Base-by-base conservation (phyloP, 2,329 filamentous ascomycete genomes). In the Gnomoniopsis sp. region DNA sequence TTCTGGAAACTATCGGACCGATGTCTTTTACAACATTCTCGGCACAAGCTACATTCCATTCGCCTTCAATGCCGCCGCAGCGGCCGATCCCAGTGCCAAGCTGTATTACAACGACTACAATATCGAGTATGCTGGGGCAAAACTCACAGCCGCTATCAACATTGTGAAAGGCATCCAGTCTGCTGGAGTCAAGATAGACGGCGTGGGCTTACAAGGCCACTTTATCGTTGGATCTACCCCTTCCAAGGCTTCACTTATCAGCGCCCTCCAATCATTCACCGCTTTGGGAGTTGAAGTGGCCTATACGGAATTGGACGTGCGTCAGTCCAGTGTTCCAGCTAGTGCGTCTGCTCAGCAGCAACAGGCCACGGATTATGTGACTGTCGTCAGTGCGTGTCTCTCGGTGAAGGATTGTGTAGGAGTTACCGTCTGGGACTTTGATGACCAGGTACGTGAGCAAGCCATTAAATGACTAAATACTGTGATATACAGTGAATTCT, bases 201-300 rank as follows among this genome's bases (percentile, higher is more conserved):
- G 85, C 55, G 77, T 88, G 4, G 85, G 86, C 17, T 74, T 87
- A 65, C 84, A 88, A 67, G 78, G 74, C 6, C 86, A 88, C 70
- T 78, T 87, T 55, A 79, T 82, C 54, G 79, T 81, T 7, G 81
- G 82, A 64, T 65, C 69, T 15, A 77, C 79, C 2, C 79, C 83
- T 0, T 70, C 68, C 44, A 75, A 78, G 63, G 70, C 73, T 34
- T 70, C 72, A 11, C 74, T 81, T 44, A 71, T 72, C 34, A 72
- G 74, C 0, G 76, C 77, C 17, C 79, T 85, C 53, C 66, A 73
- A 49, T 72, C 76, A 33, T 87, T 84, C 72, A 75, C 77, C 2
- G 71, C 73, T 0, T 74, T 82, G 1, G 77, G 77, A 2, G 70
- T 84, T 3, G 84, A 88, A 58, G 80, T 86, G 3, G 82, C 83